Base-by-base conservation (phyloP, 2,329 filamentous ascomycete species). In the Hirsutella rhossiliensis region DNA sequence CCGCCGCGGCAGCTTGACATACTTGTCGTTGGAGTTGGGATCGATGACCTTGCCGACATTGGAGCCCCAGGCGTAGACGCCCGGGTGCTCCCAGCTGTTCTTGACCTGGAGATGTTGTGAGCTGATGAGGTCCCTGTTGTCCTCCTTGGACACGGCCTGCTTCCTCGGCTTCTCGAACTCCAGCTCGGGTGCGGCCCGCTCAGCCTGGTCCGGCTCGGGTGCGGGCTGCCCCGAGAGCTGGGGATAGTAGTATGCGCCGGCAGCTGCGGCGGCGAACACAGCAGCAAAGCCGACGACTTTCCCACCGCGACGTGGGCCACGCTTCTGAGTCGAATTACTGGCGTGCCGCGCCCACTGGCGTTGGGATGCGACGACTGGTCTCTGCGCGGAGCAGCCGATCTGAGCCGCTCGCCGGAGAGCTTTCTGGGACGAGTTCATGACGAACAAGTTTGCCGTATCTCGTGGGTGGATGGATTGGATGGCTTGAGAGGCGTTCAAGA, bases 21-120 rank as follows among this genome's bases (percentile, higher is more conserved):
- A 75, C 28, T 69, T 67, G 44, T 95, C 88, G 42, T 82, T 74
- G 9, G 84, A 90, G 49, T 84, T 80, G 1, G 89, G 88, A 37
- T 89, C 88, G 32, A 85, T 86, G n/a, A 95, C 89, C 53, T 76
- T 76, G 47, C 88, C 87, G 15, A 71, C 69, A 56, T 98, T 98
- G 17, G 84, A 87, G 1, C 92, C 92, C 90, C 92, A 98, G 5
- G 84, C 80, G 63, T 94, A 97, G 0, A 97, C 84, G 2, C 89
- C 92, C 0, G 92, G 90, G 47, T 85, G 81, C 62, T 79, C 77
- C 73, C 75, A 80, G 62, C 86, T 94, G 57, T 78, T 79, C 66
- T 85, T 87, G 46, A 95, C 84, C 66, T 96, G 90, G 6, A 87
- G 66, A 64, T 94, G 87, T 60, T 94, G 87, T 11, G 84, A 86